Evolutionary conservation across 2,329 filamentous ascomycete species (phyloP), one percentile per base, ranked within the genome.

Genomic region (Fusarium ramigenum): DNA sequence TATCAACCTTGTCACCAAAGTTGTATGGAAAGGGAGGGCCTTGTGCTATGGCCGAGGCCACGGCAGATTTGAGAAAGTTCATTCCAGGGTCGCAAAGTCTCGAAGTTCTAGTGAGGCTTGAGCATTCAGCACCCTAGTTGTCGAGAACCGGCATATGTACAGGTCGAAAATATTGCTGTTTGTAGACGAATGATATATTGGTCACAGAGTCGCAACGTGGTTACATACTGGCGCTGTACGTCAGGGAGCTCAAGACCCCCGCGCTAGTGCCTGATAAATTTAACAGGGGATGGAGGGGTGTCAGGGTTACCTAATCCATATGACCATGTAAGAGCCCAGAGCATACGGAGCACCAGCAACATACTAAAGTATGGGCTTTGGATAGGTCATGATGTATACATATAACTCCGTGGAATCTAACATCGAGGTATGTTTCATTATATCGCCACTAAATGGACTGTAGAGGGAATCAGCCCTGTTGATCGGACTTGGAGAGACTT

Each of bases 21-120:
- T 89, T 92, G 81, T 97, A 98, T 9, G 95, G 95, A 80, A 98
- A 97, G 10, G 95, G 92, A 60, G 95, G 95, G 4, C 96, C 95
- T 82, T 97, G 96, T 50, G 96, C 94, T 79, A 99, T 98, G 77
- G 95, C 96, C 70, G 96, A 98, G 50, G 95, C 96, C 80, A 98
- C 95, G 59, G 96, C 96, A 70, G 95, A 98, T 85, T 98, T 98
- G 80, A 99, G 89, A 80, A 98, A 98, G 82, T 99, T 95, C 96
- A 99, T 99, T 76, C 62, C 66, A 60, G 34, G 15, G 46, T 21
- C 36, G 54, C 56, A 46, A 66, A 66, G 19, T 23, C 10, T 34
- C 23, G 28, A 15, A 9, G 5, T n/a, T 12, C 2, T 15, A 25
- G 8, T 25, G 15, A 8, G 32, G 15, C 44, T 25, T 18, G 34